A percentile compares a stretch with the other conserved stretches of the same genome.
Evolutionary conservation across 176 grass and related monocot genomes (phyloP).

Genomic region (Musa beccarii): DNA sequence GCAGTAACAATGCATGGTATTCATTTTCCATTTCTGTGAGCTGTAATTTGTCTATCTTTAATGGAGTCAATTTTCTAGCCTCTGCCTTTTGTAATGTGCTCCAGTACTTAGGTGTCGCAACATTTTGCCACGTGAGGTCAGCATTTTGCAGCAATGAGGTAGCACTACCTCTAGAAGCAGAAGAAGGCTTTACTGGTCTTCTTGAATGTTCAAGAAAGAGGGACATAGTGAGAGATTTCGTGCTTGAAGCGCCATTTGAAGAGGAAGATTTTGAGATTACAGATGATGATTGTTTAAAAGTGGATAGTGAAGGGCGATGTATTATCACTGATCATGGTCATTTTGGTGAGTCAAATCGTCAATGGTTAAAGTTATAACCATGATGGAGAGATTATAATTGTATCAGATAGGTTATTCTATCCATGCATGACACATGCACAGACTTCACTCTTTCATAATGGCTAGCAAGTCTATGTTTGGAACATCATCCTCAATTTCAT

Average conservation of each 20-base stretch:
- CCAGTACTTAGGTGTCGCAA: slow-evolving; percentile 55
- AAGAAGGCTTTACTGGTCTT: slow-evolving; percentile 85
- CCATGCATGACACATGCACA: background rate
- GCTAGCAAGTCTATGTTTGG: background rate
- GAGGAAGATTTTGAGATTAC: slow-evolving; percentile 56
- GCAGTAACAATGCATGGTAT: background rate
- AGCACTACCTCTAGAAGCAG: slow-evolving; percentile 68
- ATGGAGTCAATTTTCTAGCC: background rate
- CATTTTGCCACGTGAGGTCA: slow-evolving; percentile 80
- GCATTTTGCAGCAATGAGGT: slow-evolving; percentile 74
- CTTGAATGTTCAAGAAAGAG: slow-evolving; percentile 39
- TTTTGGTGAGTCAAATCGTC: slow-evolving; percentile 53
- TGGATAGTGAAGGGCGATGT: slow-evolving; percentile 81
- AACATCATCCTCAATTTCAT: background rate
- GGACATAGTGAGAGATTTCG: slow-evolving; percentile 36
- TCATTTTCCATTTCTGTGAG: background rate
- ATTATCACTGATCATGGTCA: slow-evolving; percentile 88
- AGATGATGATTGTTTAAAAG: slow-evolving; percentile 57
- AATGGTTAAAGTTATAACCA: background rate
- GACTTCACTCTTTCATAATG: background rate
- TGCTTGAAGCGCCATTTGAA: slow-evolving; percentile 32
- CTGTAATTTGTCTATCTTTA: background rate
- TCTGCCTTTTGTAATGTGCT: background rate
- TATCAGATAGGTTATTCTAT: background rate
- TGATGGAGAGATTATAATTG: background rate